Conservation (phyloP, 495 filamentous ascomycete species). For the Chaetomium cochliodes region DNA sequence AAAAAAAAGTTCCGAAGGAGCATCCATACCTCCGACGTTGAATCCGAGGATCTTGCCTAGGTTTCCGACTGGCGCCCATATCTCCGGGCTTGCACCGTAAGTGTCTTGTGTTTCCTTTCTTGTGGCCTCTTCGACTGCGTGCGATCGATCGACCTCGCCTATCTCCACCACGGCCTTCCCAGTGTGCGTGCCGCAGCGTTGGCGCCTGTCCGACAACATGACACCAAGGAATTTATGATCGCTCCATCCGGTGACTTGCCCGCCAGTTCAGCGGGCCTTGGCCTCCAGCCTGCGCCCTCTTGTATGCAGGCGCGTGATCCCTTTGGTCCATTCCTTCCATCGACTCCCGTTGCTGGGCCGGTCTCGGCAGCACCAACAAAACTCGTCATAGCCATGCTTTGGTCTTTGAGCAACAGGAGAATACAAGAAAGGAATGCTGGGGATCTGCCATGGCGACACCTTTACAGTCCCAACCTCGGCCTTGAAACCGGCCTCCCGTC, state of each 20-base stretch:
- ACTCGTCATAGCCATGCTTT: slow-evolving; percentile 5
- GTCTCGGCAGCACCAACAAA: slow-evolving; percentile 14
- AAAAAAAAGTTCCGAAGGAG: slow-evolving; percentile 5
- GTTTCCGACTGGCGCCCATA: slow-evolving; percentile 20
- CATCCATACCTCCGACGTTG: slow-evolving; percentile 19
- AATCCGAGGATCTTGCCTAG: slow-evolving; percentile 2
- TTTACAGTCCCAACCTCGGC: slow-evolving; percentile 24
- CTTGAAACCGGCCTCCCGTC: slow-evolving; percentile 26
- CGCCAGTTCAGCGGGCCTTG: slow-evolving; percentile 21
- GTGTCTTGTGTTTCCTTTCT: slow-evolving; percentile 18
- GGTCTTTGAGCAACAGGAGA: slow-evolving; percentile 7
- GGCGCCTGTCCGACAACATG: slow-evolving; percentile 20
- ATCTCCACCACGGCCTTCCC: background rate
- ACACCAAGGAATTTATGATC: slow-evolving; percentile 22
- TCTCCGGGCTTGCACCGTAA: slow-evolving; percentile 19
- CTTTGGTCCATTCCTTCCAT: slow-evolving; percentile 18
- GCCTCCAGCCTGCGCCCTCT: slow-evolving; percentile 13
- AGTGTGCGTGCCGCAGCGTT: slow-evolving; percentile 14
- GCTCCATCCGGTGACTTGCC: slow-evolving; percentile 29
- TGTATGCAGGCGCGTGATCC: slow-evolving; percentile 19
- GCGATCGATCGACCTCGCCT: slow-evolving; percentile 17
- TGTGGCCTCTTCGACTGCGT: slow-evolving; percentile 5
- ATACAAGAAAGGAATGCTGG: slow-evolving; percentile 5
- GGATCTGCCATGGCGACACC: slow-evolving; percentile 22
- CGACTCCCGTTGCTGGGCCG: slow-evolving; percentile 11